Conservation (phyloP, 371 early-diverging fungal genomes). For the Circinella minor region DNA sequence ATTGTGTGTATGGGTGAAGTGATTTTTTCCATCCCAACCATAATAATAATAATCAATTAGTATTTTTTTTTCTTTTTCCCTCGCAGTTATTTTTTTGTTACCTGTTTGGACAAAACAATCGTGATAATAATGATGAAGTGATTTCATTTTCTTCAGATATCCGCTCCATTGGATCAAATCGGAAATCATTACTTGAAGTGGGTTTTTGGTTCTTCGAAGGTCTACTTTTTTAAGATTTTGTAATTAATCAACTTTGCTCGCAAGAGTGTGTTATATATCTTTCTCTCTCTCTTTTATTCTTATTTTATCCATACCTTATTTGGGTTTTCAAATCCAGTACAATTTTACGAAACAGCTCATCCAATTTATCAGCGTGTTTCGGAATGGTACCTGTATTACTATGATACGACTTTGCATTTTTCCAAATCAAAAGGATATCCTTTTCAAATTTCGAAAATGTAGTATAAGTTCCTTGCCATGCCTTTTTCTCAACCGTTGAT, state of each 20-base stretch:
- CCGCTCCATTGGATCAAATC: conserved; percentile 21
- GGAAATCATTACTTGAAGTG: conserved; percentile 1
- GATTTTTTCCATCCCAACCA: no score
- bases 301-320: conserved; percentile 25
- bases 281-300: background rate
- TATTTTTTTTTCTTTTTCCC: background rate
- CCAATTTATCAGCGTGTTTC: conserved; percentile 42
- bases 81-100: background rate
- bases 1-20: background rate
- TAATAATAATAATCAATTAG: background rate
- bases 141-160: conserved; percentile 29
- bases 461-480: conserved; percentile 47
- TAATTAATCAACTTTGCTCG: background rate
- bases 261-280: background rate
- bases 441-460: conserved; percentile 49
- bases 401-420: conserved; percentile 47
- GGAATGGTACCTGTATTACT: conserved; percentile 42
- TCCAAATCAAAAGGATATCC: conserved; percentile 50
- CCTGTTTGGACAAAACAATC: conserved; percentile 23
- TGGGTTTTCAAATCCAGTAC: conserved; percentile 40
- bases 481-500: conserved; percentile 44
- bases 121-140: conserved; percentile 15
- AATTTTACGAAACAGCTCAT: conserved; percentile 40
- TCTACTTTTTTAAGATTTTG: background rate
- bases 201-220: background rate